Base-by-base conservation (phyloP, 371 early-diverging fungal genomes). In the Syncephalastrum sp. region DNA sequence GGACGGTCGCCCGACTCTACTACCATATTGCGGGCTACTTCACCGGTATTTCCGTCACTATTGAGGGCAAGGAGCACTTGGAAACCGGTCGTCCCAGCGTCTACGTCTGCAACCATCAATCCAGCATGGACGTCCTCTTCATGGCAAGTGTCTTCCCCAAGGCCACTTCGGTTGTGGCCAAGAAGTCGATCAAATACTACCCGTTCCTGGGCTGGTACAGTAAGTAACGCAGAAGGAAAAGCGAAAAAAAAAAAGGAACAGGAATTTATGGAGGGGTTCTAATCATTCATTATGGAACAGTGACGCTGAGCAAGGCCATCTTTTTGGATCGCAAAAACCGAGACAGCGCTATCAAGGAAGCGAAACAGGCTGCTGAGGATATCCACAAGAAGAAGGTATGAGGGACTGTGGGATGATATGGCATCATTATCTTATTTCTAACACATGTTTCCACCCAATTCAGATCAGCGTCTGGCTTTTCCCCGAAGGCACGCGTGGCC, bases 401-500 rank as follows among this genome's bases (percentile, higher is more conserved):
- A 21, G 56, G 25, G 41, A 27, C 5, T 13, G 5, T 14, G 42
- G 38, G 16, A 47, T 19, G 50, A 29, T 7, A 24, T 42, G 13
- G 25, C 23, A n/a, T 10, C 23, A 21, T 13, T 21, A 16, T 23
- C 43, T 24, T 46, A 25, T 44, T 55, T 23, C 27, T 27, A 15
- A 55, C 23, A 42, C 42, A 42, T 46, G 17, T 43, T 45, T 12
- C 24, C 7, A 44, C 25, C 24, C 54, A 38, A 33, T 33, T 13
- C 67, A 91, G 83, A 78, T 82, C 38, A 86, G 88, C 43, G 89
- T 96, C 38, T 93, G 87, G 82, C 81, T 96, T 53, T 96, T 89
- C 79, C 95, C 97, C 27, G 98, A 97, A 75, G 98, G 97, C 49
- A 97, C 97, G 8, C 89, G 97, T 33, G 89, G 91, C 6, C 87